phyloP scores from a whole-genome alignment of 2,329 filamentous ascomycete species.

The Cordyceps cateniannulata region DNA sequence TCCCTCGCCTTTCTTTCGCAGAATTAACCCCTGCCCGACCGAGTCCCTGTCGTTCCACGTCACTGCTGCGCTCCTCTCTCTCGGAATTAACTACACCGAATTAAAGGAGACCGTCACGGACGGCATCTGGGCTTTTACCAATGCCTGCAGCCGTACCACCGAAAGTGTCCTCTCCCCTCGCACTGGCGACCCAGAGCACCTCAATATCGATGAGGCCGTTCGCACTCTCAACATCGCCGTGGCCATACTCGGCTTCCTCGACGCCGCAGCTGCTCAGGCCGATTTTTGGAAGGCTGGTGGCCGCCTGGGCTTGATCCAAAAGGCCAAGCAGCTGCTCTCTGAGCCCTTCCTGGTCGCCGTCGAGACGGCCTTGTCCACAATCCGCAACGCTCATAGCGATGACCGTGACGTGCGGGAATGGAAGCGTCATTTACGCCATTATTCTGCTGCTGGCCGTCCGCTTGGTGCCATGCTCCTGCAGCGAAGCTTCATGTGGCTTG shows the following conservation, averaged over 20 bases:
- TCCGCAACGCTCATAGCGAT: conserved; percentile 68
- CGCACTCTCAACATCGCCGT: conserved; percentile 70
- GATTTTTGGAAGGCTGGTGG: conserved; percentile 76
- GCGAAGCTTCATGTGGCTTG: conserved; percentile 77
- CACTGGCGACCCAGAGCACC: conserved; percentile 48
- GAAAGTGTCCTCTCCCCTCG: conserved; percentile 47
- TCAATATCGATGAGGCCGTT: conserved; percentile 59
- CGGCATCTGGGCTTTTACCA: conserved; percentile 65
- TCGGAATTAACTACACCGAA: conserved; percentile 66
- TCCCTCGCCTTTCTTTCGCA: conserved; percentile 74
- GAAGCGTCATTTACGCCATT: conserved; percentile 80
- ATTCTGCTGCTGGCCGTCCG: conserved; percentile 71
- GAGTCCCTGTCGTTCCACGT: conserved; percentile 76
- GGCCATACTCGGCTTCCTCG: conserved; percentile 83
- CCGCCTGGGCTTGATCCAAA: conserved; percentile 64
- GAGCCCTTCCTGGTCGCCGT: conserved; percentile 80
- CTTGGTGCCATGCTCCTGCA: conserved; percentile 88
- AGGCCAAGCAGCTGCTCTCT: conserved; percentile 67
- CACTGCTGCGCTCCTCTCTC: conserved; percentile 70
- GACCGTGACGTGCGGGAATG: conserved; percentile 70
- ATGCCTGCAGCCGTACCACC: conserved; percentile 60
- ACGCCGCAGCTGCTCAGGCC: conserved; percentile 70
- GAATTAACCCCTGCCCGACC: conserved; percentile 81
- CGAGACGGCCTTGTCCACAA: conserved; percentile 83
- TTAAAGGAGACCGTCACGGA: conserved; percentile 61